Evolutionary conservation across 352 stramenopile species (phyloP).

Genomic region (Phytophthora kernoviae): DNA sequence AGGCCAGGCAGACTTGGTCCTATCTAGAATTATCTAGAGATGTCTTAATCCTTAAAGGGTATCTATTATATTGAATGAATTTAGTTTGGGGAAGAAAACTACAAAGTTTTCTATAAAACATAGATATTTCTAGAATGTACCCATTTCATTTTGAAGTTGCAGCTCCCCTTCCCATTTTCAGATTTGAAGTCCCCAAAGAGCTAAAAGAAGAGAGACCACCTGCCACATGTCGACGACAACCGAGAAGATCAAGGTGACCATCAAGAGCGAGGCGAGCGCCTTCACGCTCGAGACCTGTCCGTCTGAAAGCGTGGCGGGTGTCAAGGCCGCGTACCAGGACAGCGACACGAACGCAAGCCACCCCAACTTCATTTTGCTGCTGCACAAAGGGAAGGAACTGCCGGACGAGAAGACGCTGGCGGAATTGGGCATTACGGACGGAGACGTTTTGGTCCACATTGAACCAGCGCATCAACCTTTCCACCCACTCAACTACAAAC

Average conservation of each 20-base stretch:
- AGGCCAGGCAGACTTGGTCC: no score
- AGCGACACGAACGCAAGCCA: constrained; percentile 67
- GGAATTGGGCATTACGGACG: constrained; percentile 51
- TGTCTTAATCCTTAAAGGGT: no score
- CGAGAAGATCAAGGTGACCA: constrained; percentile 73
- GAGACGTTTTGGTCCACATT: constrained; percentile 85
- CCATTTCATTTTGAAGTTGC: background rate
- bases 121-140: no score
- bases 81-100: no score
- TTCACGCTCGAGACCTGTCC: constrained; percentile 74
- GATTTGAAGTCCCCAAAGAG: background rate
- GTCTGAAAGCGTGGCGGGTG: constrained; percentile 74
- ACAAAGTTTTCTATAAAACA: no score
- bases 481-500: constrained; percentile 86
- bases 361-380: constrained; percentile 80
- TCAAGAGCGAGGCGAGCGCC: constrained; percentile 79
- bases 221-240: constrained; percentile 7
- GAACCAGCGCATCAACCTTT: constrained; percentile 88
- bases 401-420: constrained; percentile 87
- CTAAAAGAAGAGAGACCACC: no score
- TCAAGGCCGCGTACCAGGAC: constrained; percentile 87
- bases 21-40: no score
- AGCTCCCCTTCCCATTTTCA: background rate
- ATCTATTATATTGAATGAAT: no score
- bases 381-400: constrained; percentile 88